Evolutionary conservation across 768 basidiomycete species (phyloP).

Genomic region (Candolleomyces eurysporus): DNA sequence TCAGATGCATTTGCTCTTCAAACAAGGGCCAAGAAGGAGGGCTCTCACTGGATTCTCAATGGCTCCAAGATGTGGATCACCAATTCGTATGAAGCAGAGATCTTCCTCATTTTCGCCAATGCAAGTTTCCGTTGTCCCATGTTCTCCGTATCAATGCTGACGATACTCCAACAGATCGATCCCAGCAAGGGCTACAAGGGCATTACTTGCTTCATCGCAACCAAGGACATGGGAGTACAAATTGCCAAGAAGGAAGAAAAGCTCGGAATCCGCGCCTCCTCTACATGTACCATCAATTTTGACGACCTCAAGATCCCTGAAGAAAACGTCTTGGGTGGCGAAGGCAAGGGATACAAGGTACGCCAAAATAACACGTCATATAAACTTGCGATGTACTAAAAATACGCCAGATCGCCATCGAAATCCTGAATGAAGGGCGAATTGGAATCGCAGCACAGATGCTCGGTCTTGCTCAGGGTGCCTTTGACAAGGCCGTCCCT

Average conservation of each 20-base stretch:
- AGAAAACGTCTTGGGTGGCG: constrained; percentile 90
- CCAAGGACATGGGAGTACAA: constrained; percentile 94
- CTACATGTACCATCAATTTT: constrained; percentile 92
- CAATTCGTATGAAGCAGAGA: constrained; percentile 88
- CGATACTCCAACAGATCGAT: constrained; percentile 50
- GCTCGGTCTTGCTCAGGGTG: constrained; percentile 96
- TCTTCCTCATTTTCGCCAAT: constrained; percentile 94
- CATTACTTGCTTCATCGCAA: constrained; percentile 95
- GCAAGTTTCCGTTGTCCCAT: constrained; percentile 38
- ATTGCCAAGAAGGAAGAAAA: constrained; percentile 99
- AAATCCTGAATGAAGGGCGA: constrained; percentile 95
- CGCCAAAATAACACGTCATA: not conserved
- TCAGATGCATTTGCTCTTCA: constrained; percentile 97
- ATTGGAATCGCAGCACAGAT: constrained; percentile 99
- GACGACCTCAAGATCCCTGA: constrained; percentile 84
- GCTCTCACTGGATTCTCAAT: constrained; percentile 82
- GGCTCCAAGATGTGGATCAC: constrained; percentile 99
- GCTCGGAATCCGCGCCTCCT: constrained; percentile 93
- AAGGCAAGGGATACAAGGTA: constrained; percentile 90
- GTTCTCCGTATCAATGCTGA: not conserved
- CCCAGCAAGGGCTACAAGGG: constrained; percentile 97
- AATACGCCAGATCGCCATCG: constrained; percentile 75
- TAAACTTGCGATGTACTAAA: not conserved
- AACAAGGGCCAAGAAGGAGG: constrained; percentile 87
- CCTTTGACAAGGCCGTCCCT: constrained; percentile 92